Base-by-base conservation (phyloP, 169 alveolate genomes). In the Neospora caninum region DNA sequence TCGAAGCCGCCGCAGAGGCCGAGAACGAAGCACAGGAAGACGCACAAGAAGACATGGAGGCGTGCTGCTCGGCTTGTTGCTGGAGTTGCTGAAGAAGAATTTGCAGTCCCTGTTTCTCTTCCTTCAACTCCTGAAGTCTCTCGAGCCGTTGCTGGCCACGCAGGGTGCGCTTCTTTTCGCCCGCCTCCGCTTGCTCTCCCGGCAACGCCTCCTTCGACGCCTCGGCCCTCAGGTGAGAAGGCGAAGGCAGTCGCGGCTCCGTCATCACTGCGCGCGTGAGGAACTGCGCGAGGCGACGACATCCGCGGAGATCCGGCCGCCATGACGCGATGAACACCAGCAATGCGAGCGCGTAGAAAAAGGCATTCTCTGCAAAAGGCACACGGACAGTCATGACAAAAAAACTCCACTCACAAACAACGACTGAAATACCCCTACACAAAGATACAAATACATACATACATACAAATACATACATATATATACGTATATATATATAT, bases 271-370 rank as follows among this genome's bases (percentile, higher is more conserved):
- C 84, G 84, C 94, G 95, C 78, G 95, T 92, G 22, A 96, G 89
- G 91, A 97, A 95, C 92, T 98, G 99, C 10, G 99, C 97, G n/a
- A 98, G 93, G 64, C 99, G 96, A 22, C 99, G 93, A 92, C 98
- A 97, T 9, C 99, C 98, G 27, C 96, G 93, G 36, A 97, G 91
- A 49, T 98, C 99, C 34, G 97, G 97, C 42, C 98, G 89, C 98
- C 98, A 97, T 78, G 96, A 96, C 58, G 97, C 96, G 83, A 97
- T 98, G 82, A 97, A 98, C 73, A 97, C 98, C 42, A 98, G 96
- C 78, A 98, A 96, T 39, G 98, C 98, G 67, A 97, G 98, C 45
- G 99, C 97, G 96, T 98, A 98, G 92, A 98, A 97, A 49, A 98
- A 98, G 6, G 99, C 98, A 91, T 97, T 97, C 93, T 98, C 99